phyloP scores from a whole-genome alignment of 371 early-diverging fungal species.

The Mortierella sp. region DNA sequence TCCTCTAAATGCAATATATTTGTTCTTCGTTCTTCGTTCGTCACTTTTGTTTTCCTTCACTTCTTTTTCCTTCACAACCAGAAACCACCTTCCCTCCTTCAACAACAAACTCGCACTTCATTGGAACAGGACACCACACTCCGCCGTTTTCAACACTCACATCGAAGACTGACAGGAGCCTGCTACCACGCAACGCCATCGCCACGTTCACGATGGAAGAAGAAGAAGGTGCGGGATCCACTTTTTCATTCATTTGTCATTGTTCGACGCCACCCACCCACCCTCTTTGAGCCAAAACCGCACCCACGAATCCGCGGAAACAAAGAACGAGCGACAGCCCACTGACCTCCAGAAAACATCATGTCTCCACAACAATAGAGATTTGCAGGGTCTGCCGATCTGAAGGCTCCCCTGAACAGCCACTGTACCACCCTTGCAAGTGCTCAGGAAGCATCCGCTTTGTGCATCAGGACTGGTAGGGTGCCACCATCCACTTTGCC shows the following conservation, averaged over 20 bases:
- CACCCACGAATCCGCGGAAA: neutral
- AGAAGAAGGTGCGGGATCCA: constrained; percentile 10
- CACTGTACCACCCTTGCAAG: constrained; percentile 92
- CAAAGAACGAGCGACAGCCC: neutral
- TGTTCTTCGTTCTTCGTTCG: neutral
- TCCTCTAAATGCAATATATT: neutral
- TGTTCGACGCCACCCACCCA: neutral
- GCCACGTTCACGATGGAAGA: constrained; percentile 14
- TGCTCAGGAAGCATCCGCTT: constrained; percentile 93
- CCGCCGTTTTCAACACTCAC: neutral
- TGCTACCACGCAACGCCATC: constrained; percentile 6
- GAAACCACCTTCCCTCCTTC: neutral
- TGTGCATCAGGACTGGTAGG: constrained; percentile 91
- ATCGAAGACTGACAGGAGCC: constrained; percentile 11
- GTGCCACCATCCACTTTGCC: constrained; percentile 2
- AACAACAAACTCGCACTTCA: neutral
- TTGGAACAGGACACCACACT: neutral
- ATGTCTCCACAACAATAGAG: constrained; percentile 49
- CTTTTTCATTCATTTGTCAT: neutral
- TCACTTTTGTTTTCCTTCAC: neutral
- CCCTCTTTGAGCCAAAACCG: neutral
- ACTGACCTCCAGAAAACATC: neutral
- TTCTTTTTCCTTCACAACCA: neutral
- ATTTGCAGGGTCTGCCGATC: constrained; percentile 94
- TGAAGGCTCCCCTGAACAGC: constrained; percentile 81